Base-by-base conservation (phyloP, 2,329 filamentous ascomycete genomes). In the Alternaria solani region DNA sequence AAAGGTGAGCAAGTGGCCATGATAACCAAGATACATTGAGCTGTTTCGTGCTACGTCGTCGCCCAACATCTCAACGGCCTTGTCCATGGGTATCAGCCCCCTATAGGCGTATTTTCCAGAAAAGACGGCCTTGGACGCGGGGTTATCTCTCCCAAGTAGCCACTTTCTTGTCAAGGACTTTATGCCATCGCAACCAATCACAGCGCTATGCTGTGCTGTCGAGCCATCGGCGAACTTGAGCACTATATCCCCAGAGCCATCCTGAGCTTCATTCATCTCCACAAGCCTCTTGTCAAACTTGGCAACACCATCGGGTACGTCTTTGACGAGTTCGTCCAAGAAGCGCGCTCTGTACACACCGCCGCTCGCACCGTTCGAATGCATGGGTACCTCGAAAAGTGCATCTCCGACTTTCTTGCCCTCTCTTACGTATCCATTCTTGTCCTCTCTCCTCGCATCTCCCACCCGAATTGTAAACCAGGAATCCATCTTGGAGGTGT, bases 171-270 rank as follows among this genome's bases (percentile, higher is more conserved):
- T 81, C 7, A 80, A 78, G 0, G 86, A 88, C 70, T 87, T 87
- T 70, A 91, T 88, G 1, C 89, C 89, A 71, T 91, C 89, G 69
- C 87, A 89, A 11, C 86, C 88, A 59, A 91, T 82, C 1, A 88
- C 84, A 2, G 81, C 79, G 66, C 79, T 81, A 28, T 83, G 82
- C 28, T 79, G 70, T 2, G 78, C 83, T 1, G 71, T 76, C 0
- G 76, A 81, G 1, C 84, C 83, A 67, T 87, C 85, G 2, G 73
- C 69, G 61, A 87, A 83, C 14, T 74, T 70, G 18, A 81, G 63
- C 4, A 74, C 67, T n/a, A 81, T 73, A 38, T 76, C 69, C 8
- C 73, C 72, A 3, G 72, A 77, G 16, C 69, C 70, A 51, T 76
- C 74, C 4, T 69, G 60, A 2, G 72, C 70, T 25, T 74, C 64